Evolutionary conservation across 169 alveolate genomes (phyloP).

Genomic region (Plasmodium gonderi): DNA sequence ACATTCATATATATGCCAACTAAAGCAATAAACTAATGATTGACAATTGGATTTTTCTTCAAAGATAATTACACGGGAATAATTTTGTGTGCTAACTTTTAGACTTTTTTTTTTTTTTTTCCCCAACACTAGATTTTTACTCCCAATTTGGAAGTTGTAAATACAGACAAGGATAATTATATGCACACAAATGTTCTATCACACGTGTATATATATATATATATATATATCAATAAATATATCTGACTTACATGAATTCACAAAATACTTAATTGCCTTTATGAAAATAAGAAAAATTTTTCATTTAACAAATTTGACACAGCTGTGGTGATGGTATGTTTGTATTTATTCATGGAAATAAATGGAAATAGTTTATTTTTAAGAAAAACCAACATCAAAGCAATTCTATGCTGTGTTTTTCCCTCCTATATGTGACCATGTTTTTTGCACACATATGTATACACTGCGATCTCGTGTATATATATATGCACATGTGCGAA

Average conservation of each 20-base stretch:
- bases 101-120: background rate
- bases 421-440: background rate
- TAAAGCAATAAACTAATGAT: background rate
- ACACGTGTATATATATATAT: background rate
- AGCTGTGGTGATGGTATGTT: background rate
- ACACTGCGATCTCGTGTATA: background rate
- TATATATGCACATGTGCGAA: background rate
- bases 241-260: background rate
- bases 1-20: background rate
- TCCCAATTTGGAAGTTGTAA: constrained; percentile 6
- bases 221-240: background rate
- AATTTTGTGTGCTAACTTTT: background rate
- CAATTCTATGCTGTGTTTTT: no score
- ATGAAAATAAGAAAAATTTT: background rate
- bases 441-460: background rate
- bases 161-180: background rate
- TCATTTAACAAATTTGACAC: background rate
- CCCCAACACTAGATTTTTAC: background rate
- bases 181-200: background rate
- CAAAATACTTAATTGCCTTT: no score
- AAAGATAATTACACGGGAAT: background rate
- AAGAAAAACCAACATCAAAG: background rate
- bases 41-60: background rate
- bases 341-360: background rate
- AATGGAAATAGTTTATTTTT: background rate